Base-by-base conservation (phyloP, 176 grass and related monocot genomes). In the Hordeum marinum region DNA sequence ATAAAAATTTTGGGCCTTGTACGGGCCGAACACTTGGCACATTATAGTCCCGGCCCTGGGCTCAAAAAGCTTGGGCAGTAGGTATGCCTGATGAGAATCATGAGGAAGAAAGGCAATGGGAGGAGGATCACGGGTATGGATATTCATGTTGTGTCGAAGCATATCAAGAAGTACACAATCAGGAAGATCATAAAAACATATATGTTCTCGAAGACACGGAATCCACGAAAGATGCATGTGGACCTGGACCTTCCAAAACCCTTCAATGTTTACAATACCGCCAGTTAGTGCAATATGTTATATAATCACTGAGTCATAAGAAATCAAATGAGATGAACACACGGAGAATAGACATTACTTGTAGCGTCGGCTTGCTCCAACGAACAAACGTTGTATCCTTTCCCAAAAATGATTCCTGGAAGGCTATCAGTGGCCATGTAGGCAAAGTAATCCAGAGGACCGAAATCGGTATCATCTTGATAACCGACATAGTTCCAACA, bases 401-500 rank as follows among this genome's bases (percentile, higher is more conserved):
- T 95, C 96, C 93, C 89, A 98, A 84, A 98, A 95, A 48, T 98
- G 96, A 78, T 93, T 98, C 77, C 96, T 60, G 96, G 96, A 39
- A 98, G 87, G 81, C 89, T 95, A 45, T 98, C 93, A 58, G 92
- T 90, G 66, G 93, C 93, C 96, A 98, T 98, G 58, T 98, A 98
- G 4, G 96, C 96, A 67, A 98, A 98, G 75, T 98, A 98, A 36
- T 93, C 96, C 96, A 98, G 59, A 98, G 88, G 27, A 93, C 93
- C 0, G 96, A 95, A 36, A 89, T 94, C 0, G 96, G 96, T 90
- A 98, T 89, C 85, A 76, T 87, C 79, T 74, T 95, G 83, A 98
- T 95, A 25, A 95, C 74, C n/a, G 96, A 93, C 93, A 94, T 98
- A 45, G 91, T 91, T 70, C 82, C 92, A 63, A 98, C 54, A 77